Base-by-base conservation (phyloP, 495 filamentous ascomycete genomes). In the Pseudotulostoma volvatum region DNA sequence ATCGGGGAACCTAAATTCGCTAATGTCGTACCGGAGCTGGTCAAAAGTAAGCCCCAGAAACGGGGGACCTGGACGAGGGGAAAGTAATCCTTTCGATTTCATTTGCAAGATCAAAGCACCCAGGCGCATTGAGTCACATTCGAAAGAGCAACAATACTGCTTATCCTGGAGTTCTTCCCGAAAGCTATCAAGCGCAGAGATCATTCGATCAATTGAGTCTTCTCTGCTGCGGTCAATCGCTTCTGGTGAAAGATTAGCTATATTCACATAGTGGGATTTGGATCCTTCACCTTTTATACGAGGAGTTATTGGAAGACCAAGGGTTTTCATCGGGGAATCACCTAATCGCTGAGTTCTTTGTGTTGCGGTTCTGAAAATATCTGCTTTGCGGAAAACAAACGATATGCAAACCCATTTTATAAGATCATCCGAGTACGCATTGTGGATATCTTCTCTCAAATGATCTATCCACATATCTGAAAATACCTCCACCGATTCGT, bases 391-490 rank as follows among this genome's bases (percentile, higher is more conserved):
- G 21, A 65, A 61, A 32, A 52, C 46, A 51, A 52, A 64, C 13
- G 57, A 41, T 31, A 66, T 45, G 47, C 51, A 57, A 18, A 66
- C 16, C 62, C 58, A 65, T 3, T 57, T 31, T 1, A 65, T 40
- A 4, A 56, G 38, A 30, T 60, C 51, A 18, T 57, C 44, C 34
- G 20, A 49, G 44, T 42, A 44, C 25, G 42, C 37, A 7, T 21
- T 31, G 15, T 49, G 50, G 33, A 52, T 38, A 1, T n/a, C 32
- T 8, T 44, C 13, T 17, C 48, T 41, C 30, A 62, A 17, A 16
- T 42, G 30, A 0, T 43, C 36, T 14, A 61, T 59, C 68, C 71
- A 77, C 5, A 52, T 50, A 5, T 66, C 57, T 13, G 53, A 52
- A 33, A 60, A 63, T 2, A 67, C 32, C 36, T 53, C 45, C 1